Percentiles rank a stretch among this genome's conserved stretches.
Conservation (phyloP, 345 rosid species). For the Salix suchowensis region DNA sequence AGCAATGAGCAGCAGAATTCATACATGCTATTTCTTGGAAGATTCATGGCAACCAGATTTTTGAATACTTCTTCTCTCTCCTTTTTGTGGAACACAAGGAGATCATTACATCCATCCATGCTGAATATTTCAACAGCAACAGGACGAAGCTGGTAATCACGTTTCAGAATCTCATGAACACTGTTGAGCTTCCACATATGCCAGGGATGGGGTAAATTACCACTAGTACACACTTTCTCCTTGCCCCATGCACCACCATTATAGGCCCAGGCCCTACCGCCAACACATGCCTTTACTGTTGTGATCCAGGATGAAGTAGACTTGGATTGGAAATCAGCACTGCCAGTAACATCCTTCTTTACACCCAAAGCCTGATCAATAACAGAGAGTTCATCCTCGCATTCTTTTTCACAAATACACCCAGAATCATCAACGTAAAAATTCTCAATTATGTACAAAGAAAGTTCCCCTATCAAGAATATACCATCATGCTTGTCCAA, state of each 20-base stretch:
- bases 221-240: slow-evolving; percentile 68
- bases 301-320: slow-evolving; percentile 73
- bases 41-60: slow-evolving; percentile 91
- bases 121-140: slow-evolving; percentile 98
- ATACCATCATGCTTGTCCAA: slow-evolving; percentile 99
- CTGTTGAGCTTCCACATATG: slow-evolving; percentile 96
- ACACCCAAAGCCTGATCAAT: slow-evolving; percentile 99
- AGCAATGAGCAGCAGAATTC: slow-evolving; percentile 21
- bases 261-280: slow-evolving; percentile 99
- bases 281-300: slow-evolving; percentile 55
- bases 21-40: slow-evolving; percentile 93
- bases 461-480: slow-evolving; percentile 88
- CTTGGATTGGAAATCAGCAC: slow-evolving; percentile 82
- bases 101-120: slow-evolving; percentile 99
- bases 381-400: slow-evolving; percentile 91
- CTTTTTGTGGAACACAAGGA: slow-evolving; percentile 91
- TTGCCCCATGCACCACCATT: slow-evolving; percentile 99
- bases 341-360: slow-evolving; percentile 69
- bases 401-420: slow-evolving; percentile 92
- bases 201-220: slow-evolving; percentile 92
- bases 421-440: slow-evolving; percentile 78
- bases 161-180: slow-evolving; percentile 93
- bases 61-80: slow-evolving; percentile 99
- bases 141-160: slow-evolving; percentile 98
- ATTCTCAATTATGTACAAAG: slow-evolving; percentile 88